Evolutionary conservation across 768 basidiomycete species (phyloP), one percentile per base, ranked within the genome.

Genomic region (Sarcodon sp.): DNA sequence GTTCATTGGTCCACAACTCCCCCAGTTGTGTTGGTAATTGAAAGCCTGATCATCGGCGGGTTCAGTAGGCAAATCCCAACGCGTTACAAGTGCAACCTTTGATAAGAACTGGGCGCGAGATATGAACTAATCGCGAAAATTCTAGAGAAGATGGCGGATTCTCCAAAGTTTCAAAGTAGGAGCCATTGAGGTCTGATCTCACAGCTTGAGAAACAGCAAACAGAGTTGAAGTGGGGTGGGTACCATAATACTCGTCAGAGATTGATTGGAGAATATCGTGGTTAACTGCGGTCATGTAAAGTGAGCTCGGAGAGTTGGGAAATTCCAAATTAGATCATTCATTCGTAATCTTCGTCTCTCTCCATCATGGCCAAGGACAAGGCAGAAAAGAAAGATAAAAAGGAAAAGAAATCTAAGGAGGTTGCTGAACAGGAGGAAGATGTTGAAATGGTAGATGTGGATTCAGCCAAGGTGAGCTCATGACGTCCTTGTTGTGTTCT

Each of bases 371-470:
- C 71, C 49, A 86, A 80, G 67, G 83, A 84, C 66, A 87, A 80
- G 67, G 75, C 75, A 45, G 82, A 81, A 57, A 85, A 84, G 64
- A 83, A 81, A 59, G 77, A 79, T 43, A 85, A 81, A 65, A 82
- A 81, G 68, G 77, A 77, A 65, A 82, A 81, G 68, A 71, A 70
- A 62, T 77, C 76, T 8, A 54, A 49, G 6, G 57, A 53, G 46
- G 56, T 50, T 33, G 62, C 54, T 47, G 47, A 52, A 1, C 63
- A 59, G 38, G 50, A 50, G 0, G 67, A 67, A 45, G 80, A 79
- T 60, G 75, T 76, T 34, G 77, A 74, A 34, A 64, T 65, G 56
- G 69, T 54, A 31, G 70, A 69, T 39, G 61, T 53, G 13, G 57
- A 63, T 45, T 62, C 62, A 51, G 61, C 61, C 39, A 63, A 69